Base-by-base conservation (phyloP, 805 yeast genomes). In the Metschnikowia vanudenii region DNA sequence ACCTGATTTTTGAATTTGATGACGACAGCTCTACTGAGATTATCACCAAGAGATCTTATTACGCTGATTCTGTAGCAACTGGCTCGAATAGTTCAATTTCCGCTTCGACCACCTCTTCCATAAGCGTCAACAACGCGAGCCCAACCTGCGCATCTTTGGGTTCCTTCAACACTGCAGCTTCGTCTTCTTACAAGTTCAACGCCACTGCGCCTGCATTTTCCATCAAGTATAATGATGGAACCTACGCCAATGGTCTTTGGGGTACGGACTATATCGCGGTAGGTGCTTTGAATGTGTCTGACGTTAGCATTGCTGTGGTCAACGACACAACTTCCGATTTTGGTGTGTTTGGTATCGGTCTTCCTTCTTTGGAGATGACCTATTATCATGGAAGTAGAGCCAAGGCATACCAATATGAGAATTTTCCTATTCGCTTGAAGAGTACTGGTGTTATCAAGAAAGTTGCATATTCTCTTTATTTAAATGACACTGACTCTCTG, bases 311-410 rank as follows among this genome's bases (percentile, higher is more conserved):
- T 20, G 24, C 24, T 20, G 24, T 20, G 24, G 24, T 20, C 7
- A 20, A 20, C 24, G 24, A 64, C 18, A 78, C 88, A 2, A 79
- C 81, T 49, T 80, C 91, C 3, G 62, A 80, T 7, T 65, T 76
- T 47, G 91, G 94, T 46, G 90, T 87, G 24, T 64, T 86, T 37
- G 90, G 91, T 20, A 79, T 86, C 51, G 92, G 92, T 9, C 69
- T 85, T 41, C 66, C 79, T 3, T 85, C 80, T 12, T 71, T 85
- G 41, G 96, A 89, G 63, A 71, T 79, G 4, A 84, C 91, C 53
- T 43, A 55, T 22, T 87, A 87, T 63, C 4, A 13, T 1, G 24
- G 32, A 3, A 9, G 20, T 1, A 14, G 20, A 22, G 33, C 20
- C 8, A 14, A 13, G 20, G 29, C 16, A 19, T 39, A 31, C 26